Evolutionary conservation across 1,284 basidiomycete genomes (phyloP), one percentile per base, ranked within the genome.

Genomic region (Tremellales sp.): DNA sequence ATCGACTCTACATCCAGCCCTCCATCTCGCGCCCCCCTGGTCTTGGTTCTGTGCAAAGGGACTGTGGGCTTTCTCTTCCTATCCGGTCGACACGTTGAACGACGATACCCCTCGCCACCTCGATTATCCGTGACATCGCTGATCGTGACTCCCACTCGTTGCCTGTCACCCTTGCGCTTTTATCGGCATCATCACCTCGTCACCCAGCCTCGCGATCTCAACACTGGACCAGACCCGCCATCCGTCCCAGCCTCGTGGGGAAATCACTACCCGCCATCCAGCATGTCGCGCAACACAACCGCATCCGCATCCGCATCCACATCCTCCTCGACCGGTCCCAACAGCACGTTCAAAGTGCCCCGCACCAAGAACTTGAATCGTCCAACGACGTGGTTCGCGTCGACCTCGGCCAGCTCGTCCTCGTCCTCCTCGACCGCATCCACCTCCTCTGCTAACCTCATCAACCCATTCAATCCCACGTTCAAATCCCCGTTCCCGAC

Each of bases 401-500:
- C 34, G 13, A 19, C 37, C 10, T 40, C 45, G 9, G 26, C 39
- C 16, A 24, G 33, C 13, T 42, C 45, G 2, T 36, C 35, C 3
- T 16, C 38, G 5, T 45, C 48, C 10, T 24, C 33, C 22, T 43
- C 47, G 10, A 29, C 22, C 19, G 19, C 48, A 4, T 44, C 34
- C 27, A 29, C 21, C 40, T 9, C 14, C 9, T 40, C 21, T 10
- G n/a, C 48, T 58, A 9, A 14, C 45, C 26, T 25, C n/a, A 24
- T 38, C 48, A 9, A 22, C 38, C 38, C 48, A 7, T 42, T 46
- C 32, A 38, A 18, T 42, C 41, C 4, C 45, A 31, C 48, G 3
- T 61, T 61, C 48, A 50, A 52, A 48, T 58, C 56, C 1, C 56
- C 57, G n/a, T 60, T 63, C 46, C 55, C 55, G n/a, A 53, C 56